phyloP scores from a whole-genome alignment of 352 stramenopile genomes.

The Phytophthora pistaciae region DNA sequence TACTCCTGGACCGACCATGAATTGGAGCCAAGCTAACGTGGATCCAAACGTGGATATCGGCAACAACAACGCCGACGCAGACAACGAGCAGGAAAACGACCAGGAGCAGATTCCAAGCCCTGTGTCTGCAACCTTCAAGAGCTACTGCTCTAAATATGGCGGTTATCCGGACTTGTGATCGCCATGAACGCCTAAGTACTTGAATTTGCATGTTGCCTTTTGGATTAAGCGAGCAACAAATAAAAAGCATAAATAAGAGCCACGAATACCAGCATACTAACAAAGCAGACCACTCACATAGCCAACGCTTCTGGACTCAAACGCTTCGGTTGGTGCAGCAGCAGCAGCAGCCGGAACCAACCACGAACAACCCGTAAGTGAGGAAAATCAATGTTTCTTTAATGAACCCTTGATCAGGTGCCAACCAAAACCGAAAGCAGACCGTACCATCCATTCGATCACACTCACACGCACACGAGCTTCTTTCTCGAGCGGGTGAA shows the following conservation, averaged over 20 bases:
- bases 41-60: slow-evolving; percentile 18
- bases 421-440: slow-evolving; percentile 31
- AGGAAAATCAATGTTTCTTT: slow-evolving; percentile 52
- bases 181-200: background rate
- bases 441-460: slow-evolving; percentile 38
- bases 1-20: slow-evolving; percentile 26
- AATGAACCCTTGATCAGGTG: slow-evolving; percentile 29
- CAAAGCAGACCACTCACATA: slow-evolving; percentile 38
- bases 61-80: slow-evolving; percentile 21
- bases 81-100: slow-evolving; percentile 22
- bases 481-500: slow-evolving; percentile 4
- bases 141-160: slow-evolving; percentile 90
- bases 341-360: slow-evolving; percentile 11
- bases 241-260: slow-evolving; percentile 37
- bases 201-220: background rate
- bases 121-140: slow-evolving; percentile 64
- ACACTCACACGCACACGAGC: background rate
- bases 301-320: slow-evolving; percentile 9
- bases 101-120: slow-evolving; percentile 38
- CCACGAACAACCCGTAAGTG: slow-evolving; percentile 38
- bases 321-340: slow-evolving; percentile 18
- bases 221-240: slow-evolving; percentile 14
- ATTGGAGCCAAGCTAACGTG: slow-evolving; percentile 56
- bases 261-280: background rate
- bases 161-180: slow-evolving; percentile 71